A percentile compares a stretch with the other conserved stretches of the same genome.
Conservation (phyloP, 768 basidiomycete genomes). For the Galerina sulciceps region DNA sequence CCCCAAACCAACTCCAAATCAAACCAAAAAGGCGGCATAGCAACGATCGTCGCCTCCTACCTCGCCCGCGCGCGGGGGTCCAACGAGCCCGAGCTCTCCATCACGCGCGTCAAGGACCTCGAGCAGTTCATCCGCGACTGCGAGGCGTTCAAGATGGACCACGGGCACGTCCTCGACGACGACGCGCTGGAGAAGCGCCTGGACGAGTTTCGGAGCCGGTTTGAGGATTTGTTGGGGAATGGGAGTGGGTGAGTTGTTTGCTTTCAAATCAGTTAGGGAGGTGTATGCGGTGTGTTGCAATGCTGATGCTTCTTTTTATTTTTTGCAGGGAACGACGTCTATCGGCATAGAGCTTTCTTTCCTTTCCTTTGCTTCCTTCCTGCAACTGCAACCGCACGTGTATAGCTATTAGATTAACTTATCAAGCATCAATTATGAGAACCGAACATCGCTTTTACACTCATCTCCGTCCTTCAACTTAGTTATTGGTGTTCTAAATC, state of each 20-base stretch:
- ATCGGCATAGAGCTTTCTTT: background rate
- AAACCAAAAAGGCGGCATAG: constrained; percentile 65
- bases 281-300: background rate
- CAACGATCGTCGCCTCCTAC: constrained; percentile 74
- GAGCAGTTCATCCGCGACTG: constrained; percentile 71
- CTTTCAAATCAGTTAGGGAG: background rate
- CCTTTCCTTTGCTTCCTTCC: background rate
- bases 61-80: constrained; percentile 72
- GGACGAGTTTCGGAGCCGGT: constrained; percentile 19
- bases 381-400: too few species aligned
- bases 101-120: constrained; percentile 58
- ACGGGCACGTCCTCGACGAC: constrained; percentile 44
- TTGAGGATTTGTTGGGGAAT: constrained; percentile 36
- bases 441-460: too few species aligned
- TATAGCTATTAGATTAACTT: too few species aligned
- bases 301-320: background rate
- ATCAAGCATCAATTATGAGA: too few species aligned
- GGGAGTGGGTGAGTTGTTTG: constrained; percentile 24
- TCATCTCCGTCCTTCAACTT: too few species aligned
- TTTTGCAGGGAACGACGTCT: constrained; percentile 13
- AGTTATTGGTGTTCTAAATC: too few species aligned
- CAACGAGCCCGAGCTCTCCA: constrained; percentile 71
- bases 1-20: too few species aligned
- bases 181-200: constrained; percentile 39
- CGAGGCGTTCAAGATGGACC: constrained; percentile 60